These are phyloP conservation scores for Phytophthora sp. DNA, from an alignment of 352 stramenopile species.

Conservation along the genomic window DNA sequence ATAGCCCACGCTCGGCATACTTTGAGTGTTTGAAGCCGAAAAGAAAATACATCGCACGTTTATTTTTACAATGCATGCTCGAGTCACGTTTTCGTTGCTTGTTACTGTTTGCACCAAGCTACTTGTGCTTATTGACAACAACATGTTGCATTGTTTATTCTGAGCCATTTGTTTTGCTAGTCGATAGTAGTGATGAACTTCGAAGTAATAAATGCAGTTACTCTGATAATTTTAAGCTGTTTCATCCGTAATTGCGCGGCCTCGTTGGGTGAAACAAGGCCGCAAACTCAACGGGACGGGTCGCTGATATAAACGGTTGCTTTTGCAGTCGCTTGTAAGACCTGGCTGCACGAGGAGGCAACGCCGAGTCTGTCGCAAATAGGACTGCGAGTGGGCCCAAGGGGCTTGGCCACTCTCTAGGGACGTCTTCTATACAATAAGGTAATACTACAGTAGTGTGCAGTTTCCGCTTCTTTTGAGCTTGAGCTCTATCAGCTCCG, in stretches of 20 bases:
- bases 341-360: constrained; percentile 62
- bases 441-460: too few relatives aligned
- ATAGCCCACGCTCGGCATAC: constrained; percentile 7
- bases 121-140: too few relatives aligned
- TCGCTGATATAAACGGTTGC: constrained; percentile 85
- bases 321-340: constrained; percentile 90
- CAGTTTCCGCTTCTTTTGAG: background rate
- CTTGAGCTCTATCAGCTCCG: background rate
- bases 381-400: constrained; percentile 58
- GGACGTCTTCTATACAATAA: constrained; percentile 13
- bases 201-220: too few relatives aligned
- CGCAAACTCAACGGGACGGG: constrained; percentile 86
- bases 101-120: too few relatives aligned
- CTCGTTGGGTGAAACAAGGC: constrained; percentile 69
- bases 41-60: constrained; percentile 15
- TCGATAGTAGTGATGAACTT: too few relatives aligned
- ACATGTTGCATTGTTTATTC: too few relatives aligned
- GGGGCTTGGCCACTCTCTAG: background rate
- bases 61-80: constrained; percentile 12
- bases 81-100: background rate
- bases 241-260: constrained; percentile 83
- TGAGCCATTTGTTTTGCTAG: too few relatives aligned
- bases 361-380: constrained; percentile 85
- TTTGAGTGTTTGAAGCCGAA: constrained; percentile 20
- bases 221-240: constrained; percentile 60